A percentile compares a stretch with the other conserved stretches of the same genome.
phyloP scores from a whole-genome alignment of 176 grass and related monocot genomes.

The Areca catechu region DNA sequence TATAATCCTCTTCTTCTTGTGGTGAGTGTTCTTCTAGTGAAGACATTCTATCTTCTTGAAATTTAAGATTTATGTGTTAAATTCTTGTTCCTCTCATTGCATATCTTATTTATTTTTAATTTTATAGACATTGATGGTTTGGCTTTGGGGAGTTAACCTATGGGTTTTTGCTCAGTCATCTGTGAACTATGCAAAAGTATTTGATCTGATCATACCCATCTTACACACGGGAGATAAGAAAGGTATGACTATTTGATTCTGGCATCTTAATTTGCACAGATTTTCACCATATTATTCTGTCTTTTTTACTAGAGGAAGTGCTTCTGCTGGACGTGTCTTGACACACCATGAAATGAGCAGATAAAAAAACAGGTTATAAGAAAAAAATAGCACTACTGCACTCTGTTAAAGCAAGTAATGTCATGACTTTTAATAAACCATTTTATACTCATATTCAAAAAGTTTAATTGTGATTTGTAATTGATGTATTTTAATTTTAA shows the following conservation, averaged over 20 bases:
- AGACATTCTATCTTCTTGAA: background rate
- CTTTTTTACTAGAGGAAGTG: no score
- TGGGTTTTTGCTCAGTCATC: slow-evolving; percentile 90
- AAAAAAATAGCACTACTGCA: no score
- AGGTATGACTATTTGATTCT: slow-evolving; percentile 35
- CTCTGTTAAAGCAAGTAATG: no score
- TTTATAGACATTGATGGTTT: slow-evolving; percentile 86
- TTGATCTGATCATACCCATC: slow-evolving; percentile 83
- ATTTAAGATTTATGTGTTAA: background rate
- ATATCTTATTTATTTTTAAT: slow-evolving; percentile 14
- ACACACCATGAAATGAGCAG: no score
- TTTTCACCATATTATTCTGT: no score
- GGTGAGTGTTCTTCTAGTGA: slow-evolving; percentile 31
- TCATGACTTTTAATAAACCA: no score
- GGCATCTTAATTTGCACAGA: no score
- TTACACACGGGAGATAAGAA: slow-evolving; percentile 91
- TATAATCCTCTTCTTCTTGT: slow-evolving; percentile 95
- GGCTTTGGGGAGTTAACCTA: slow-evolving; percentile 95
- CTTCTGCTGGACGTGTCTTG: no score
- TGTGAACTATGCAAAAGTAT: slow-evolving; percentile 73
- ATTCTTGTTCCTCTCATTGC: background rate
- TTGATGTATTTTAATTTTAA: no score
- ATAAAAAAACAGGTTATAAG: no score
- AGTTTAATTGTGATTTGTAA: no score
- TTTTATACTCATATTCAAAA: no score